Percentiles rank a stretch among this genome's conserved stretches.
Evolutionary conservation across 768 basidiomycete species (phyloP).

Genomic region (Leccinum rimulosum): DNA sequence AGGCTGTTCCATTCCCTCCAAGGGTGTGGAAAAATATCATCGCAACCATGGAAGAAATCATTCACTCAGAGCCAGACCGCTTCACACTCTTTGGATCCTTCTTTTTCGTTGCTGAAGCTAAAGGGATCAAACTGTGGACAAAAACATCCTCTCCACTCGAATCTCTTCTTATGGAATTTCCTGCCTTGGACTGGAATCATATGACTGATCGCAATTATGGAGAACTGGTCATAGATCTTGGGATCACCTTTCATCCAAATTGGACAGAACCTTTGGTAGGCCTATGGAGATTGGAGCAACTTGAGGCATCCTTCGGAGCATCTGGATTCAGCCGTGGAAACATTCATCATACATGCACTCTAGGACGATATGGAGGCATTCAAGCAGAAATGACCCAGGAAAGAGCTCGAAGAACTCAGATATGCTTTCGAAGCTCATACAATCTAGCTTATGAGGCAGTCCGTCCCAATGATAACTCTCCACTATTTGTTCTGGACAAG

Average conservation of each 20-base stretch:
- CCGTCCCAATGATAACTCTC: not conserved
- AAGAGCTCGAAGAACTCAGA: not conserved
- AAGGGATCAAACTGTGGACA: constrained; percentile 2
- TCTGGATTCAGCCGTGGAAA: not conserved
- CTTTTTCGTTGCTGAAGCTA: not conserved
- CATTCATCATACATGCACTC: not conserved
- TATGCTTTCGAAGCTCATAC: not conserved
- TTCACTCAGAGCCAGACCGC: not conserved
- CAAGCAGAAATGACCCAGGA: constrained; percentile 2
- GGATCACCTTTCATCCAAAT: not conserved
- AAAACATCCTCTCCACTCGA: not conserved
- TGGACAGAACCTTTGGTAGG: not conserved
- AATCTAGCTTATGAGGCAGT: constrained; percentile 2
- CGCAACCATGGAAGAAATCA: constrained; percentile 8
- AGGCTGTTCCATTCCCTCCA: constrained; percentile 9
- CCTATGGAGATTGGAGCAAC: not conserved
- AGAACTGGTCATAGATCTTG: not conserved
- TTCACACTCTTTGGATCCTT: constrained; percentile 9
- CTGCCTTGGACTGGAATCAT: not conserved
- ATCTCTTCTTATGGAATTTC: not conserved
- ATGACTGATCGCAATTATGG: not conserved
- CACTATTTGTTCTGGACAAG: not conserved
- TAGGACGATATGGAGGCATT: constrained; percentile 1
- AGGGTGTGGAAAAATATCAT: not conserved
- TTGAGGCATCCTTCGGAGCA: constrained; percentile 1